Conservation (phyloP, 768 basidiomycete genomes). For the Melanogaster broomeanus region DNA sequence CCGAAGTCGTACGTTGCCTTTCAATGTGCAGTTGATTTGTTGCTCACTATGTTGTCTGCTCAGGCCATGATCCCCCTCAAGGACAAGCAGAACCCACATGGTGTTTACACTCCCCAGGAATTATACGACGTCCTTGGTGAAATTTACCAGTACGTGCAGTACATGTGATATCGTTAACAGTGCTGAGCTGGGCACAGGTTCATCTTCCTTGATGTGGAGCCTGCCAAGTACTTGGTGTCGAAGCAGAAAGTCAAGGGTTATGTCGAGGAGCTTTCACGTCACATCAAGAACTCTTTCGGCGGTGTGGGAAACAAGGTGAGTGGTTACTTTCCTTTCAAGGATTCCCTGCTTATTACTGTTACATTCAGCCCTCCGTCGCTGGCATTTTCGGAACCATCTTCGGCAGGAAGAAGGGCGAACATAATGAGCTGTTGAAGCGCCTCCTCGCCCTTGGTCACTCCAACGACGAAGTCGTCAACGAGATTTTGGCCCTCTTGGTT, state of each 20-base stretch:
- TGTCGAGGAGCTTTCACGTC: constrained; percentile 51
- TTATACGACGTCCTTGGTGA: constrained; percentile 66
- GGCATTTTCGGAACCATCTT: constrained; percentile 54
- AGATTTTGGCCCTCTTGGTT: constrained; percentile 70
- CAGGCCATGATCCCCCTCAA: constrained; percentile 78
- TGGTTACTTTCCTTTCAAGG: neutral
- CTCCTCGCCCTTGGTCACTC: constrained; percentile 58
- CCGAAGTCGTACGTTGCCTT: constrained; percentile 49
- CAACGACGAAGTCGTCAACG: constrained; percentile 65
- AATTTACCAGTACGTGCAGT: constrained; percentile 60
- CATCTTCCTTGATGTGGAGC: constrained; percentile 73
- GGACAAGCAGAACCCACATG: constrained; percentile 50
- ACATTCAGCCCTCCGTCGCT: constrained; percentile 29
- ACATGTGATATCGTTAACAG: neutral
- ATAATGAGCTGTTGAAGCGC: constrained; percentile 55
- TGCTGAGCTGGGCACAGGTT: constrained; percentile 45
- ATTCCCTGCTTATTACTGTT: neutral
- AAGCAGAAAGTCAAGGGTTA: constrained; percentile 52
- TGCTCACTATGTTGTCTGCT: constrained; percentile 1
- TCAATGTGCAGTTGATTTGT: neutral
- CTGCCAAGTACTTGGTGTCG: constrained; percentile 56
- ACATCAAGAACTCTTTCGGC: constrained; percentile 56
- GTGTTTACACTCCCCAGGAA: constrained; percentile 61
- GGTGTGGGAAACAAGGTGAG: constrained; percentile 46
- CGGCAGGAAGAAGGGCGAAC: constrained; percentile 40